Evolutionary conservation across 1,284 basidiomycete species (phyloP).

Genomic region (Sporisorium iseilematis-ciliati): DNA sequence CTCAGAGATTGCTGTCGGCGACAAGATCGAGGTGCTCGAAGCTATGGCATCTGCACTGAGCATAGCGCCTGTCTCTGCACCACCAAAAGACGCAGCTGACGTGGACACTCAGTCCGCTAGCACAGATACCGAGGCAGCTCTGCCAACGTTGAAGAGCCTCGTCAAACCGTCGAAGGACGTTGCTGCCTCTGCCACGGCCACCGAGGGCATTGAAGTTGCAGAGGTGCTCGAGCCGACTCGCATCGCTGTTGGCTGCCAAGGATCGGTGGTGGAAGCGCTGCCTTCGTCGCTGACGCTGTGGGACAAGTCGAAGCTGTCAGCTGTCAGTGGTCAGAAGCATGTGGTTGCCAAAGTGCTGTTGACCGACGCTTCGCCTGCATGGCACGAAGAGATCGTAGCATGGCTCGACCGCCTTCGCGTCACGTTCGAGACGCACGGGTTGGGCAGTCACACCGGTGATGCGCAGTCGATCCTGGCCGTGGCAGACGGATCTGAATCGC

Average conservation of each 20-base stretch:
- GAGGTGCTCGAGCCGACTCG: slow-evolving; percentile 52
- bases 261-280: slow-evolving; percentile 43
- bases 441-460: slow-evolving; percentile 46
- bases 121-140: background rate
- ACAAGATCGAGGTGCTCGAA: slow-evolving; percentile 44
- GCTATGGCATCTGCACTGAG: slow-evolving; percentile 32
- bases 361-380: slow-evolving; percentile 35
- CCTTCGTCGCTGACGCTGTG: slow-evolving; percentile 59
- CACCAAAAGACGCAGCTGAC: background rate
- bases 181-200: background rate
- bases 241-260: slow-evolving; percentile 57
- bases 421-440: slow-evolving; percentile 46
- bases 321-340: slow-evolving; percentile 56
- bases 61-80: background rate
- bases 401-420: slow-evolving; percentile 50
- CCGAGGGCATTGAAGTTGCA: background rate
- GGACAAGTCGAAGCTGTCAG: slow-evolving; percentile 62
- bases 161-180: background rate
- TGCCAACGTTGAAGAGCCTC: slow-evolving; percentile 23
- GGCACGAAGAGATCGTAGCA: slow-evolving; percentile 45
- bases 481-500: slow-evolving; percentile 31
- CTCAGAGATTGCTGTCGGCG: slow-evolving; percentile 15
- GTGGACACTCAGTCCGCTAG: background rate
- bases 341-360: slow-evolving; percentile 55
- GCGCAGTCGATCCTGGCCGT: slow-evolving; percentile 35